These are phyloP conservation scores for Agrostemma githago DNA, from an alignment of 148 eudicot species.

Conservation along the genomic window DNA sequence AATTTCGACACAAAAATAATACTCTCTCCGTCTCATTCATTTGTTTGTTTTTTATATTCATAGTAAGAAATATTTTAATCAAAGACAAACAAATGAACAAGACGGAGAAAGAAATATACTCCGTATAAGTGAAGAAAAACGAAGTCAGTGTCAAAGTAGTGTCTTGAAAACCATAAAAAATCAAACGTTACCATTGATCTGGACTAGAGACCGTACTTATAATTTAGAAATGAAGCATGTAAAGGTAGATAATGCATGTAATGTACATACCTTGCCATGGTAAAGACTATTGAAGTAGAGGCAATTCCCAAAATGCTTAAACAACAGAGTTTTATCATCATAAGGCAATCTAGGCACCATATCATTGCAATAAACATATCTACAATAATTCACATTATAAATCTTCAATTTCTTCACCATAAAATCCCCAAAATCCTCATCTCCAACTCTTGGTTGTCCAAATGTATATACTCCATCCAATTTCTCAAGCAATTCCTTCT, in stretches of 20 bases:
- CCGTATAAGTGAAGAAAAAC: too few species aligned
- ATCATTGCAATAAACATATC: constrained; percentile 71
- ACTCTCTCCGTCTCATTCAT: too few species aligned
- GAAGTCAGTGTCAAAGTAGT: too few species aligned
- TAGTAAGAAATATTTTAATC: too few species aligned
- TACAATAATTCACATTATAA: constrained; percentile 47
- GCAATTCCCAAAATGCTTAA: constrained; percentile 69
- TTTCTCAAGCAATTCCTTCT: constrained; percentile 40
- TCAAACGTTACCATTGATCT: not conserved
- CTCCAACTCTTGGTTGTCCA: constrained; percentile 83
- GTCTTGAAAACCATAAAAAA: not conserved
- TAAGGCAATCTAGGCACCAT: constrained; percentile 72
- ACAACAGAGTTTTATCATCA: constrained; percentile 48
- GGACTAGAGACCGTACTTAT: too few species aligned
- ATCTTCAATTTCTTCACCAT: constrained; percentile 46
- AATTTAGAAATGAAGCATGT: not conserved
- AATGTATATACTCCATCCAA: constrained; percentile 76
- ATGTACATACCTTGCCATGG: constrained; percentile 40
- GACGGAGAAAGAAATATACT: too few species aligned
- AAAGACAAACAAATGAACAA: too few species aligned
- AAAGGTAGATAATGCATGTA: not conserved
- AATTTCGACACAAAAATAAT: too few species aligned
- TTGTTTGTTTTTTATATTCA: too few species aligned
- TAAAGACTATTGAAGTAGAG: constrained; percentile 50
- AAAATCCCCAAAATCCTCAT: constrained; percentile 57